Evolutionary conservation across 352 stramenopile species (phyloP), one percentile per base, ranked within the genome.

Genomic region (Globisporangium middletonii): DNA sequence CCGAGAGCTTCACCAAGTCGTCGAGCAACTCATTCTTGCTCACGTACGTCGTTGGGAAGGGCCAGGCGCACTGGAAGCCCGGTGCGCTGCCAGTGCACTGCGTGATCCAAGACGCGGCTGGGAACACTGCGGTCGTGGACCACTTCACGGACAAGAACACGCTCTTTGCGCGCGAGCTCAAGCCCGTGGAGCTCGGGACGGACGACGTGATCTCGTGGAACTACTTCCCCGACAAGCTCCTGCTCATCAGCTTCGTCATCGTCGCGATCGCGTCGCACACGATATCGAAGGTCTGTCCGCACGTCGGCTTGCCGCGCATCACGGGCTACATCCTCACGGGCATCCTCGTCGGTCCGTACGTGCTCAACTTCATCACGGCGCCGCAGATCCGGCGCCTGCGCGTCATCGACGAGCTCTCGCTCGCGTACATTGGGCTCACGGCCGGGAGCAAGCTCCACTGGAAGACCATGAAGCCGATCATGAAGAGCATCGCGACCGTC

Each of bases 131-230:
- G 2, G 15, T 78, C 44, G 69, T 86, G n/a, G 63, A 79, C 37
- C 62, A 70, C 38, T 88, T 86, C 49, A 88, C 78, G 15, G 78
- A 88, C 53, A 65, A 64, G 54, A 88, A 88, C 61, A 86, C 72
- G 43, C 71, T 88, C 0, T 77, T 83, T 55, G 75, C 73, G 12
- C 77, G 75, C 11, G 77, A 84, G 35, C 64, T 88, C 54, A 86
- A 88, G 59, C 77, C 77, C 2, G 69, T 80, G 11, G 72, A 85
- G 55, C 62, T 88, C 13, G 75, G 80, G 15, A 60, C 75, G 2
- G 64, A 76, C 55, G 63, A 69, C 41, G 60, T 83, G 47, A 72
- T 83, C 7, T 78, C 73, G 26, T 75, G 62, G 35, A 69, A 79
- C 41, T 86, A 85, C 55, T 62, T 86, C 13, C 78, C 78, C 0